phyloP scores from a whole-genome alignment of 805 yeast species.

The Soucietia sequanensis region DNA sequence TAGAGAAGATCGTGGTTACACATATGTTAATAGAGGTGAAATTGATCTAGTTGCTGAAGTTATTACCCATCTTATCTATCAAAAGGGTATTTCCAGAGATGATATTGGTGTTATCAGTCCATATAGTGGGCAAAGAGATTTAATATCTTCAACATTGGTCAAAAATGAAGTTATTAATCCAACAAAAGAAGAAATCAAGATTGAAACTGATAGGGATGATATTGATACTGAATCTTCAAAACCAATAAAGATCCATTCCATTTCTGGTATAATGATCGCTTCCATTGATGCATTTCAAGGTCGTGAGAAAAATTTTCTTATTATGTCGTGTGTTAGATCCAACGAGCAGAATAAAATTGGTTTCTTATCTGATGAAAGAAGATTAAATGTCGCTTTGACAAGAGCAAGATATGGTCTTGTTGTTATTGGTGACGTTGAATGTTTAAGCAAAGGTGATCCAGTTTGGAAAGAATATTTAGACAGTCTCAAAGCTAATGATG shows the following conservation, averaged over 20 bases:
- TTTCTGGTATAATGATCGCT: slow-evolving; percentile 44
- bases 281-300: slow-evolving; percentile 70
- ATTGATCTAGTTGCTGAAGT: slow-evolving; percentile 46
- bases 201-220: slow-evolving; percentile 64
- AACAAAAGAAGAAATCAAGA: slow-evolving; percentile 40
- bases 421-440: slow-evolving; percentile 33
- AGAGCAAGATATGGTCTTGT: slow-evolving; percentile 83
- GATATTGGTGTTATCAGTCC: slow-evolving; percentile 72
- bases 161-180: slow-evolving; percentile 59
- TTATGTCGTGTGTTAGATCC: slow-evolving; percentile 58
- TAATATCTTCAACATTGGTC: slow-evolving; percentile 50
- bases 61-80: slow-evolving; percentile 50
- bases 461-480: slow-evolving; percentile 53
- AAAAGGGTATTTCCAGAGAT: slow-evolving; percentile 47
- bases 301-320: slow-evolving; percentile 52
- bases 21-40: slow-evolving; percentile 59
- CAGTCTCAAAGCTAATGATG: slow-evolving; percentile 32
- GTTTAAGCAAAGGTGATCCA: slow-evolving; percentile 46
- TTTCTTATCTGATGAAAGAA: slow-evolving; percentile 78
- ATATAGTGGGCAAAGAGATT: slow-evolving; percentile 72
- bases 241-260: slow-evolving; percentile 49
- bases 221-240: slow-evolving; percentile 40
- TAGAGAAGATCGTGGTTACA: slow-evolving; percentile 53
- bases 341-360: slow-evolving; percentile 76
- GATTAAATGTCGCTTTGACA: slow-evolving; percentile 86